Evolutionary conservation across 1,139 yeast species (phyloP).

Genomic region (Candida glucosophila): DNA sequence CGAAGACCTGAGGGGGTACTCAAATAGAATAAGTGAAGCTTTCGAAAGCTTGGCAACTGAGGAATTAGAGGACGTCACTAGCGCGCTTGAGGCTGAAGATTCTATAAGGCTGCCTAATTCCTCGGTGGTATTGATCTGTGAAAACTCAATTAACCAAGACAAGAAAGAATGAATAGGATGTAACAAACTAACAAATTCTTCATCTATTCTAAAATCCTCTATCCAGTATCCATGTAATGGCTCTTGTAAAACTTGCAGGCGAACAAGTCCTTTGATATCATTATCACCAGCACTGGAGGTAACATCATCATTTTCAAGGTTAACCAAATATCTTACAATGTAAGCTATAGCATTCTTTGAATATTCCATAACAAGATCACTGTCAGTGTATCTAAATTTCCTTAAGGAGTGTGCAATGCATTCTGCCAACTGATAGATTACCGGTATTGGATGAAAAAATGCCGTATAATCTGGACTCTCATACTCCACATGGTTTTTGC

Average conservation of each 20-base stretch:
- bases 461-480: conserved; percentile 83
- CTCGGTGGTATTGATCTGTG: conserved; percentile 20
- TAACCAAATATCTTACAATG: conserved; percentile 21
- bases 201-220: conserved; percentile 17
- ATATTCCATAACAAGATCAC: conserved; percentile 10
- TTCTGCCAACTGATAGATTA: conserved; percentile 57
- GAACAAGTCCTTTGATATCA: conserved; percentile 16
- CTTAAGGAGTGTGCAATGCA: conserved; percentile 43
- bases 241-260: conserved; percentile 12
- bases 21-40: conserved; percentile 32
- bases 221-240: conserved; percentile 15
- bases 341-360: conserved; percentile 24
- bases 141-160: conserved; percentile 60
- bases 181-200: conserved; percentile 56
- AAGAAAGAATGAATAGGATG: conserved; percentile 76
- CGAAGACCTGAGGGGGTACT: conserved; percentile 69
- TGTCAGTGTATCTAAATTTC: conserved; percentile 14
- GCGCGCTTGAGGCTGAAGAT: conserved; percentile 2
- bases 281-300: conserved; percentile 10
- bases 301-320: conserved; percentile 20
- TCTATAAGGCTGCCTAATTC: conserved; percentile 12
- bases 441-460: conserved; percentile 70
- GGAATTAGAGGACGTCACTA: not conserved
- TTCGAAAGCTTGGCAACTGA: conserved; percentile 2
- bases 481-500: conserved; percentile 79